Evolutionary conservation across 2,329 filamentous ascomycete genomes (phyloP).

Genomic region (Alternaria viburni): DNA sequence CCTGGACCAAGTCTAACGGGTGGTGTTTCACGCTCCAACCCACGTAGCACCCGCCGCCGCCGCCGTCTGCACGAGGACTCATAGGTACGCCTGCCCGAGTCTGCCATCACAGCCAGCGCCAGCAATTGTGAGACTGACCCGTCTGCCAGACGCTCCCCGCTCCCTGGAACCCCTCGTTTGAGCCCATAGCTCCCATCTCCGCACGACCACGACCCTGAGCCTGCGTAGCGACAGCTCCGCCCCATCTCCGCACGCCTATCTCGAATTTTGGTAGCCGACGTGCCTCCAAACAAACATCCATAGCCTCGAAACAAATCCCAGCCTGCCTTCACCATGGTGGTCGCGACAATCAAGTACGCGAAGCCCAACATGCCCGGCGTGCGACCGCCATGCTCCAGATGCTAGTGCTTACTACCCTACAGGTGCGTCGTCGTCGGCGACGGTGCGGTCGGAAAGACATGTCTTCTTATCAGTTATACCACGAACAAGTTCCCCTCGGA

Average conservation of each 20-base stretch:
- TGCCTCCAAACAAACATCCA: constrained; percentile 19
- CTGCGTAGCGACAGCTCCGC: neutral
- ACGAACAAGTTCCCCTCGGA: constrained; percentile 99
- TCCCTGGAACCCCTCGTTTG: constrained; percentile 47
- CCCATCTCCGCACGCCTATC: constrained; percentile 27
- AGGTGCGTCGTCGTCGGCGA: constrained; percentile 99
- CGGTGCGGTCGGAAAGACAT: constrained; percentile 99
- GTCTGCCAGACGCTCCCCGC: constrained; percentile 35
- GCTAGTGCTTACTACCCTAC: constrained; percentile 19
- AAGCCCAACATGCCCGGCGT: neutral
- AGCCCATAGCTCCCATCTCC: constrained; percentile 16
- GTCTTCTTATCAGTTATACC: constrained; percentile 97
- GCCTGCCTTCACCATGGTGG: constrained; percentile 42
- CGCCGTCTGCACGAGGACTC: constrained; percentile 33
- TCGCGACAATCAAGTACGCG: constrained; percentile 52
- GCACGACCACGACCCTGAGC: neutral
- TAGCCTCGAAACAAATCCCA: constrained; percentile 3
- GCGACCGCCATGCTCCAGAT: neutral
- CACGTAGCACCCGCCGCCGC: constrained; percentile 45
- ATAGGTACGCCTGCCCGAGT: constrained; percentile 38
- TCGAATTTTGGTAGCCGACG: constrained; percentile 18
- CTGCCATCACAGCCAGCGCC: constrained; percentile 26
- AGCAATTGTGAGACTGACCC: constrained; percentile 34
- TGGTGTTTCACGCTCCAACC: constrained; percentile 48
- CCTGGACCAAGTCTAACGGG: constrained; percentile 43